Evolutionary conservation across 768 basidiomycete species (phyloP).

Genomic region (Nevesoporus exiguus): DNA sequence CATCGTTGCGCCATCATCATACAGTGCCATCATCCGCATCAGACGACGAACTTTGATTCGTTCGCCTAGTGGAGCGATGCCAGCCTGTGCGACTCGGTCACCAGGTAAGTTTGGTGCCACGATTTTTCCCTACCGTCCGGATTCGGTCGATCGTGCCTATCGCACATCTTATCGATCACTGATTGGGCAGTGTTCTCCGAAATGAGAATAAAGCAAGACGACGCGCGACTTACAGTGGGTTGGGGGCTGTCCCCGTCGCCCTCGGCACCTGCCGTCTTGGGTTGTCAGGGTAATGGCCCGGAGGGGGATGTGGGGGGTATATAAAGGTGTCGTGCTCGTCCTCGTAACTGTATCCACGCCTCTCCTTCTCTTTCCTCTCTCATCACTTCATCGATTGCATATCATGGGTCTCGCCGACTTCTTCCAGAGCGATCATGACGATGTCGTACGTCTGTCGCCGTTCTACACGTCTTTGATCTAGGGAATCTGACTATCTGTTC

Average conservation of each 20-base stretch:
- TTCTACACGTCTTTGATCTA: not conserved
- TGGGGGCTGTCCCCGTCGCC: no score
- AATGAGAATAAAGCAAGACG: slow-evolving; percentile 15
- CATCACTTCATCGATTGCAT: not conserved
- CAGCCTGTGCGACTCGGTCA: not conserved
- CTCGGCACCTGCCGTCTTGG: slow-evolving; percentile 5
- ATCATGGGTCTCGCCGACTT: slow-evolving; percentile 9
- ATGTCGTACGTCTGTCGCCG: slow-evolving; percentile 4
- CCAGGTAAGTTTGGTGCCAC: not conserved
- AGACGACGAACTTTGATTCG: not conserved
- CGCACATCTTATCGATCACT: slow-evolving; percentile 17
- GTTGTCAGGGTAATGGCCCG: slow-evolving; percentile 14
- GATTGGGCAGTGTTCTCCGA: not conserved
- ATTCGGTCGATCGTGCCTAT: slow-evolving; percentile 14
- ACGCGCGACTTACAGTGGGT: no score
- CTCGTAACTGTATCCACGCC: not conserved
- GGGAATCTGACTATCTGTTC: not conserved
- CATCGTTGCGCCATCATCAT: not conserved
- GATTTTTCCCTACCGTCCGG: not conserved
- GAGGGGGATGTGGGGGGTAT: slow-evolving; percentile 12
- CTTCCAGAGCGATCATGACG: not conserved
- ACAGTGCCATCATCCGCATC: no score
- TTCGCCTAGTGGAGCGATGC: not conserved
- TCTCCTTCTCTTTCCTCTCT: not conserved
- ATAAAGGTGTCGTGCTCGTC: slow-evolving; percentile 6